Evolutionary conservation across 306 rosid species (phyloP), one percentile per base, ranked within the genome.

Genomic region (Abrus precatorius): DNA sequence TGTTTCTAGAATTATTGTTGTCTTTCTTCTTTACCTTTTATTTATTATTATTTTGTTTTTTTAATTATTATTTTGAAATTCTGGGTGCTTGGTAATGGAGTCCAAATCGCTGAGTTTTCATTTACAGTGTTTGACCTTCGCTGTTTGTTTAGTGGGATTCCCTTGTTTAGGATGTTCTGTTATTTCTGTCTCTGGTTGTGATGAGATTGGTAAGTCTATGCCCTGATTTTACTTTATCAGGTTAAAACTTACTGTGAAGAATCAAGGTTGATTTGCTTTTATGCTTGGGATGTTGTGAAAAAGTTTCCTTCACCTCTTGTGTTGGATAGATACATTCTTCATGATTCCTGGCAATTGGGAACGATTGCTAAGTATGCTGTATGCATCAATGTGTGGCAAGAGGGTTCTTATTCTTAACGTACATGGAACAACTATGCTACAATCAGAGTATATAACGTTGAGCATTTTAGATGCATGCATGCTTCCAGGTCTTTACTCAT

Each of bases 11-110:
- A 20, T 20, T 36, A 36, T 36, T 36, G 9, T 12, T 12, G 38
- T 13, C 1, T 28, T 32, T 28, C 0, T 3, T 10, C 6, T 50
- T 4, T 0, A 5, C 36, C 5, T 13, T 28, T 64, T 44, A 41
- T 63, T 49, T 20, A 20, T 20, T 20, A 20, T 20, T 20, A 20
- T 28, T 52, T 47, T 47, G 48, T 7, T 6, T 9, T n/a, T 14
- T 64, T 77, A 29, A 49, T 77, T 54, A 38, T 40, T 54, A 14
- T 55, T 72, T 40, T 54, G 65, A 54, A 9, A 12, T 71, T 71
- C 14, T 59, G 9, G 6, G 61, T 27, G 9, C 8, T 3, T n/a
- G 77, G 28, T 27, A 74, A 74, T 3, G 7, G 30, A 1, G 8
- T 20, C 45, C 2, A 30, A 30, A 7, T 20, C 20, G 20, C 20